Conservation (phyloP, 2,329 filamentous ascomycete species). For the Bretziella fagacearum region DNA sequence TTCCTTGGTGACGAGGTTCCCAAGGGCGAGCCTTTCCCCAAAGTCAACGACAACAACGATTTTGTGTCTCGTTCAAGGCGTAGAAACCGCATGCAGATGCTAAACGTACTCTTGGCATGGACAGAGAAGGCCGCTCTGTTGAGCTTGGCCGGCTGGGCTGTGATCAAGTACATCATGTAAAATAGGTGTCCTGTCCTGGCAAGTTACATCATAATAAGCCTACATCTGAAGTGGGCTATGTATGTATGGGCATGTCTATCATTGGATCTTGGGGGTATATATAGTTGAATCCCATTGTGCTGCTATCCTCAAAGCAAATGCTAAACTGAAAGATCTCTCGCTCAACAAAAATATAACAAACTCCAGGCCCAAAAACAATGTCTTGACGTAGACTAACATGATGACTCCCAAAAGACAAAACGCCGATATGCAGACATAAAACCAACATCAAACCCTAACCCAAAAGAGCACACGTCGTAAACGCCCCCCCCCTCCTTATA, state of each 20-base stretch:
- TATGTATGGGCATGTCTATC: too few relatives aligned
- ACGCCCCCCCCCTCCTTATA: too few relatives aligned
- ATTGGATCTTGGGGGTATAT: too few relatives aligned
- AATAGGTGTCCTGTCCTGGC: too few relatives aligned
- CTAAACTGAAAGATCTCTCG: too few relatives aligned
- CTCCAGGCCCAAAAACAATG: neutral
- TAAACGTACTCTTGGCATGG: slow-evolving; percentile 21
- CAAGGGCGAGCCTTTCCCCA: slow-evolving; percentile 22
- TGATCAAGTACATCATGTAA: neutral
- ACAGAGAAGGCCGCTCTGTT: neutral
- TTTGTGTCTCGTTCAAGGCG: slow-evolving; percentile 22
- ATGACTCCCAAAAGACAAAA: neutral
- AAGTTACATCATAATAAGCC: too few relatives aligned
- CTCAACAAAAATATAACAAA: neutral
- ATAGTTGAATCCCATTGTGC: too few relatives aligned
- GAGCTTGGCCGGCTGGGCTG: neutral
- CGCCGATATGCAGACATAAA: neutral
- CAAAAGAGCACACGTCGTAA: too few relatives aligned
- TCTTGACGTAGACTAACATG: neutral
- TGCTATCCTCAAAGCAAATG: too few relatives aligned
- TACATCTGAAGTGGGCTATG: too few relatives aligned
- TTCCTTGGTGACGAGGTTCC: slow-evolving; percentile 24
- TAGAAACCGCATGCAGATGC: slow-evolving; percentile 23
- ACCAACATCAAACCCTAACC: too few relatives aligned
- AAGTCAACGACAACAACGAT: slow-evolving; percentile 23